phyloP scores from a whole-genome alignment of 441 rosid genomes.

The Raphanus hybrid region DNA sequence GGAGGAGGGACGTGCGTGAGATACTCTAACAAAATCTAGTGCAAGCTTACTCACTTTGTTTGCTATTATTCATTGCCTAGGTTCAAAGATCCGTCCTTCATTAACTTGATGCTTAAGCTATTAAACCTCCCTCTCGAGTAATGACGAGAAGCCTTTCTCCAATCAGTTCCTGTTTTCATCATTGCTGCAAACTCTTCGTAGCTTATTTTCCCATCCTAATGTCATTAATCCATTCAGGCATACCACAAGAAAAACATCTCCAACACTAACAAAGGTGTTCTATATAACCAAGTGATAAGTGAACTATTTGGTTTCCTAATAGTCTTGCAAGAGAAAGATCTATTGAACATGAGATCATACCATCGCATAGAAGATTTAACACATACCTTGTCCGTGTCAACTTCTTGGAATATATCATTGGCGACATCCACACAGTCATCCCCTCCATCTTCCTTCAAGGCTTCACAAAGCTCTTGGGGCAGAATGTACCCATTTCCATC shows the following conservation, averaged over 20 bases:
- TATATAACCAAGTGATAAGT: background rate
- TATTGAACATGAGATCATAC: slow-evolving; percentile 41
- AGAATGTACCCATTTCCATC: slow-evolving; percentile 88
- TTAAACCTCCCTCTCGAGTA: slow-evolving; percentile 99
- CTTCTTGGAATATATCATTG: slow-evolving; percentile 98
- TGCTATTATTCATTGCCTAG: slow-evolving; percentile 58
- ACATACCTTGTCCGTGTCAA: slow-evolving; percentile 99
- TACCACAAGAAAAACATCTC: slow-evolving; percentile 1
- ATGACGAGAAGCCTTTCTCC: slow-evolving; percentile 99
- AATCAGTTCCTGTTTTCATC: slow-evolving; percentile 99
- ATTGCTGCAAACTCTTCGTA: slow-evolving; percentile 95
- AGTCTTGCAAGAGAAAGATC: slow-evolving; percentile 18
- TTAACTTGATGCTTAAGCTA: slow-evolving; percentile 93
- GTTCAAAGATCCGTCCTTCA: slow-evolving; percentile 97
- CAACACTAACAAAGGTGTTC: slow-evolving; percentile 19
- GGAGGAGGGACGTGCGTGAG: slow-evolving; percentile 30
- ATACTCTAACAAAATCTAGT: slow-evolving; percentile 29
- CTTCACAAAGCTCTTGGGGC: slow-evolving; percentile 87
- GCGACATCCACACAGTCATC: slow-evolving; percentile 91
- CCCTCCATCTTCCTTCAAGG: slow-evolving; percentile 95
- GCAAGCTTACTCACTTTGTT: slow-evolving; percentile 28
- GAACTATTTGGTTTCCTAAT: slow-evolving; percentile 2
- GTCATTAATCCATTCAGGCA: slow-evolving; percentile 35
- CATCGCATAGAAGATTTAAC: no score
- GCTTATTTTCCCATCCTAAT: slow-evolving; percentile 94